Base-by-base conservation (phyloP, 2,329 filamentous ascomycete species). In the Westerdykella ornata region DNA sequence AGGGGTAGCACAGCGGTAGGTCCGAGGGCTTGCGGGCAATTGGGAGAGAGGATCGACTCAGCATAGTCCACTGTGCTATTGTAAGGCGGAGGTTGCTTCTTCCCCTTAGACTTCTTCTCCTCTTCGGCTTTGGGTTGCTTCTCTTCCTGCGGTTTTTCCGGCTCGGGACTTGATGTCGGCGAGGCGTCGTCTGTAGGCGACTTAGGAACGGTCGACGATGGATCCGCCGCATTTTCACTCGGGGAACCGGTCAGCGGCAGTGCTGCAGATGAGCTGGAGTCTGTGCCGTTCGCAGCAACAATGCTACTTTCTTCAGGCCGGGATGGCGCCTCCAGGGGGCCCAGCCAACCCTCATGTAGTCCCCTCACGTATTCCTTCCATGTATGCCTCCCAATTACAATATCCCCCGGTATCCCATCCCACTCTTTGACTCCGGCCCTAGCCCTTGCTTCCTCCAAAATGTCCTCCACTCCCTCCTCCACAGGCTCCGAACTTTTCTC, bases 341-440 rank as follows among this genome's bases (percentile, higher is more conserved):
- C 90, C 17, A 98, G 71, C 90, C 92, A 98, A 42, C 92, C 92
- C 68, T 98, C 92, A 63, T 98, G 92, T 51, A 97, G 62, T 35
- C 92, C 92, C 44, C 89, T 77, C 17, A 97, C 72, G 64, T 97
- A 98, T 68, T 98, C 92, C 69, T 96, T 98, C 92, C 92, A 98
- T 8, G 90, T 83, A 62, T 96, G 85, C 42, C 90, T 74, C 11
- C 92, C 92, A 54, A 98, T 80, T 14, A 97, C 81, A 38, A 98
- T 75, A 61, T 97, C 90, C 34, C 92, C 92, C 48, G 77, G 77
- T 16, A 84, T 72, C 8, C 86, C 89, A 3, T 82, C 73, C 58
- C 84, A 90, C 26, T 86, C 80, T 18, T 72, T 73, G 8, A 90
- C 77, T 5, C 82, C 82, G 46, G 81, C 80, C 49, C 73, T 77